phyloP scores from a whole-genome alignment of 768 basidiomycete species.

The Leccinum disarticulatum region DNA sequence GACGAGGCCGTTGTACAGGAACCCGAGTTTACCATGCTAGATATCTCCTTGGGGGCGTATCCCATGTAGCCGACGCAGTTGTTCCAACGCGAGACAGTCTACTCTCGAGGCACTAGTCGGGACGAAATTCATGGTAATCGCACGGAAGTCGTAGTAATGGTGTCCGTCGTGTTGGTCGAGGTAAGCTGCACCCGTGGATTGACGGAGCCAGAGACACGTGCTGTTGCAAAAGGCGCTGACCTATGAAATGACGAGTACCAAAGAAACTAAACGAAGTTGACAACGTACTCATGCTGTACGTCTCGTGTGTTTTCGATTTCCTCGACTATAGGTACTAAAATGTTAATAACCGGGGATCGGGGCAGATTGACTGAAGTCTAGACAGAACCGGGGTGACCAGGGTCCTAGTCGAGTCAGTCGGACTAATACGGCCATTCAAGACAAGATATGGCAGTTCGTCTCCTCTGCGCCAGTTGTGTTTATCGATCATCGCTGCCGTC shows the following conservation, averaged over 20 bases:
- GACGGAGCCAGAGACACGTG: conserved; percentile 62
- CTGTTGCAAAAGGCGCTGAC: conserved; percentile 93
- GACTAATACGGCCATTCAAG: conserved; percentile 7
- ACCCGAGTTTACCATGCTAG: conserved; percentile 61
- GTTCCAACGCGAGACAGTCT: conserved; percentile 90
- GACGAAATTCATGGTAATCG: conserved; percentile 54
- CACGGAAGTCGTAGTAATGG: conserved; percentile 95
- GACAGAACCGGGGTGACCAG: conserved; percentile 15
- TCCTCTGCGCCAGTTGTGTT: conserved; percentile 2
- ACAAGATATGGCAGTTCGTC: not conserved
- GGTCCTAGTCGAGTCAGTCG: conserved; percentile 28
- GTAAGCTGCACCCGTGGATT: conserved; percentile 83
- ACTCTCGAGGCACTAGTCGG: conserved; percentile 19
- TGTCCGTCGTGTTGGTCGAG: conserved; percentile 72
- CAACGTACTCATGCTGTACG: conserved; percentile 28
- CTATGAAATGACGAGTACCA: conserved; percentile 35
- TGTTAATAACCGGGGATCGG: no score
- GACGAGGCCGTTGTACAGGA: conserved; percentile 70
- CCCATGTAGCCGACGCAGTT: conserved; percentile 88
- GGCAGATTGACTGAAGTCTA: no score
- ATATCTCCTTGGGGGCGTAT: conserved; percentile 72
- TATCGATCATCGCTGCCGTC: conserved; percentile 36
- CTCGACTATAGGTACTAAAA: no score
- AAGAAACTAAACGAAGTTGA: not conserved
- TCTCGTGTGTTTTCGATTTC: no score